Percentiles rank a stretch among this genome's conserved stretches.
Conservation (phyloP, 768 basidiomycete species). For the Tylopilus felleus region DNA sequence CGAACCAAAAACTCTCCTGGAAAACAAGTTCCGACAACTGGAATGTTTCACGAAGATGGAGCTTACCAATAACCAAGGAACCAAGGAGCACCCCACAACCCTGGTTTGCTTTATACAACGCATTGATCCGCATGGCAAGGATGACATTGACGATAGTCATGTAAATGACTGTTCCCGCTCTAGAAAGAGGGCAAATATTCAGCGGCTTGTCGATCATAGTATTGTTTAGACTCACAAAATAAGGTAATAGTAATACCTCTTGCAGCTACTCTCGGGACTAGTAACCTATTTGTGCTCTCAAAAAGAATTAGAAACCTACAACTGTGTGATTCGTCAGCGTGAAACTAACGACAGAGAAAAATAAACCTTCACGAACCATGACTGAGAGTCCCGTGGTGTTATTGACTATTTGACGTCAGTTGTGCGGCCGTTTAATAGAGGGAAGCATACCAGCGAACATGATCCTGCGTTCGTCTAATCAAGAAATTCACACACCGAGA, state of each 20-base stretch:
- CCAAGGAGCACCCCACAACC: constrained; percentile 2
- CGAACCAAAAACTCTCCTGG: constrained; percentile 21
- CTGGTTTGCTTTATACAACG: constrained; percentile 8
- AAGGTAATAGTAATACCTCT: constrained; percentile 20
- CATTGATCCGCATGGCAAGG: constrained; percentile 18
- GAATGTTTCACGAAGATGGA: not conserved
- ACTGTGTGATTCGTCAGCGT: constrained; percentile 5
- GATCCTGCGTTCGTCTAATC: constrained; percentile 4
- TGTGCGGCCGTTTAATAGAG: not conserved
- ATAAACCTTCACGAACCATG: constrained; percentile 7
- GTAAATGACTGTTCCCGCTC: constrained; percentile 19
- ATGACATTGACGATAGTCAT: constrained; percentile 21
- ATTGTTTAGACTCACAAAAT: constrained; percentile 14
- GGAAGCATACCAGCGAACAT: constrained; percentile 14
- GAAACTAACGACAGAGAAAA: not conserved
- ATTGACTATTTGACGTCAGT: constrained; percentile 14
- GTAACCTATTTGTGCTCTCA: not conserved
- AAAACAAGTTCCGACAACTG: not conserved
- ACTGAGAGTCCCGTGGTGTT: constrained; percentile 19
- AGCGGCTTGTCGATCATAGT: too few species aligned
- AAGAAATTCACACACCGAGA: not conserved
- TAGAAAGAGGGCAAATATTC: not conserved
- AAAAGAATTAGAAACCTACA: constrained; percentile 11
- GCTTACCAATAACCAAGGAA: constrained; percentile 18
- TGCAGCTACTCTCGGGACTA: constrained; percentile 13